Base-by-base conservation (phyloP, 768 basidiomycete species). In the Boletus rubescentipes region DNA sequence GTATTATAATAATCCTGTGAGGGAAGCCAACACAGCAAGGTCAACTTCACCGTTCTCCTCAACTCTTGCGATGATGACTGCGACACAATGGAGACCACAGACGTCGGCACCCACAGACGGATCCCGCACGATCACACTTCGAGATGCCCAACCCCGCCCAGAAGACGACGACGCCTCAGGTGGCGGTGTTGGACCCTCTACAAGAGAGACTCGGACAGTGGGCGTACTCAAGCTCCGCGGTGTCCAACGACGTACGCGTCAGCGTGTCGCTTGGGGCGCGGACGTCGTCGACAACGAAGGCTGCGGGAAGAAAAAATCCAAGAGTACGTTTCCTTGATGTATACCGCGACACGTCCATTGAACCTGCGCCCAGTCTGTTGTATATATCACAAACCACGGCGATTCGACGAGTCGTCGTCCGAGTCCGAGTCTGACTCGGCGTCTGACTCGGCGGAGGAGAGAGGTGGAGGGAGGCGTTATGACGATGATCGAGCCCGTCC, bases 231-330 rank as follows among this genome's bases (percentile, higher is more conserved):
- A 77, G 49, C 76, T 93, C 30, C 77, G 85, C 16, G 89, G 82
- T 18, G 79, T 68, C 10, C 74, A 79, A 35, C 72, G 67, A 2
- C 60, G 74, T 30, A 73, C 72, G 26, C 72, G 72, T 30, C 83
- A 79, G 37, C 75, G 79, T 23, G 95, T 98, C 0, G 84, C 80
- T 1, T 97, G 95, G 95, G 80, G 73, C 20, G 88, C 92, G 16
- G 87, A 85, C 50, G 89, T 91, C 4, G 79, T 96, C 3, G 95
- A 98, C 68, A 97, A 98, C 64, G 95, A 98, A 63, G 86, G 86
- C 0, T 80, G 85, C 54, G 92, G 91, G 8, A 85, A 81, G 78
- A 96, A 97, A 73, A 91, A 89, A 58, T 93, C 92, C 29, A 98
- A 98, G 75, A 93, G 95, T 96, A 60, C 58, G 89, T 81, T 8